phyloP scores from a whole-genome alignment of 2,329 filamentous ascomycete species.

The Dothideomycetidae sp. region DNA sequence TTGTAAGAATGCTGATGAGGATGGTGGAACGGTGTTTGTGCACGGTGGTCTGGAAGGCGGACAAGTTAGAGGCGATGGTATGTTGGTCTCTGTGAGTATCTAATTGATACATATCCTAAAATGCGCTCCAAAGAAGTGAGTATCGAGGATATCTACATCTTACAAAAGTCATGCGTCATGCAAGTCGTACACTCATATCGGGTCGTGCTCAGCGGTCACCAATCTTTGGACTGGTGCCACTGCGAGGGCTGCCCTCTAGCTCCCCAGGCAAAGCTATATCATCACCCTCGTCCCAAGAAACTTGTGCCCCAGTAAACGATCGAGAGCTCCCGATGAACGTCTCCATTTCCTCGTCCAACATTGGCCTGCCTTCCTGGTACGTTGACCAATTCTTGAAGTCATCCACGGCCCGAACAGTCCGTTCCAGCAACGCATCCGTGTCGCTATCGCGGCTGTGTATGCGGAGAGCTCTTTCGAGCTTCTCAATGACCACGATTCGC shows the following conservation, averaged over 20 bases:
- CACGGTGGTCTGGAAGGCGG: slow-evolving; percentile 40
- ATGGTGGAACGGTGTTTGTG: slow-evolving; percentile 34
- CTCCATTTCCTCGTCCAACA: neutral
- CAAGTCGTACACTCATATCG: too few relatives aligned
- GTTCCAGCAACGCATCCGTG: neutral
- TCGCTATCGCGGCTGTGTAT: neutral
- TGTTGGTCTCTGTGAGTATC: neutral
- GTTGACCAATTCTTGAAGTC: neutral
- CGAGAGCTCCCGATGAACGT: too few relatives aligned
- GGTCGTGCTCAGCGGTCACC: neutral
- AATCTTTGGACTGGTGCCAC: neutral
- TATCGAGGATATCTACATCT: too few relatives aligned
- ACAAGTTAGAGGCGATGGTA: slow-evolving; percentile 27
- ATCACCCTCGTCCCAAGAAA: neutral
- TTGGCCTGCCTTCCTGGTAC: neutral
- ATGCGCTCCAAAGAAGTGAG: neutral
- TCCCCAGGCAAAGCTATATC: too few relatives aligned
- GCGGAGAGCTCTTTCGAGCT: neutral
- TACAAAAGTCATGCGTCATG: too few relatives aligned
- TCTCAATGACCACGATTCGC: neutral
- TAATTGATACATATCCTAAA: neutral
- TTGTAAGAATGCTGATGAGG: slow-evolving; percentile 29
- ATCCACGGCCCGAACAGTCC: neutral
- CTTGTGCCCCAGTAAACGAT: neutral
- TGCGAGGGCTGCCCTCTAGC: too few relatives aligned